A percentile compares a stretch with the other conserved stretches of the same genome.
These are phyloP conservation scores for Alliaria petiolata DNA, from an alignment of 345 rosid genomes.

Conservation along the genomic window DNA sequence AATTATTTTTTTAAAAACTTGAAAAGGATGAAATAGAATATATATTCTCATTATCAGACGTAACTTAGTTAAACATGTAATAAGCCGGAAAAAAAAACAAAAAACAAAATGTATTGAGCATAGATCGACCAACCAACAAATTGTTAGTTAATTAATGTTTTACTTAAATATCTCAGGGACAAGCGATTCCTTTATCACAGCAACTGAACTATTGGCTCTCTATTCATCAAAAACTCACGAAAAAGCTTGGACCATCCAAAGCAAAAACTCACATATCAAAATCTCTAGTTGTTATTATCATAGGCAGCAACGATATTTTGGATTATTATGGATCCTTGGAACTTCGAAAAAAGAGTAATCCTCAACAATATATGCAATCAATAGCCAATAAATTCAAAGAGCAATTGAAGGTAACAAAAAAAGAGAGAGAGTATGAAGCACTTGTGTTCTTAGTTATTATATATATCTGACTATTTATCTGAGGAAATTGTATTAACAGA, in stretches of 20 bases:
- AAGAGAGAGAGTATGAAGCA: no score
- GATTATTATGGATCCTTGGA: constrained; percentile 42
- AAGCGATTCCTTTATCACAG: constrained; percentile 41
- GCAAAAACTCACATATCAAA: constrained; percentile 40
- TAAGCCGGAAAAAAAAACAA: no score
- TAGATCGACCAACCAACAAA: no score
- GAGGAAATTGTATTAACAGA: constrained; percentile 19
- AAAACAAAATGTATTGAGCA: no score
- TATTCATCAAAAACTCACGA: constrained; percentile 29
- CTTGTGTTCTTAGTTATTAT: no score
- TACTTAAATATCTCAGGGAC: constrained; percentile 18
- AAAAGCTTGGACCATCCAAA: constrained; percentile 29
- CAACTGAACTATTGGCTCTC: constrained; percentile 50
- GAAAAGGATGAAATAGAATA: no score
- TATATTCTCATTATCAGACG: no score
- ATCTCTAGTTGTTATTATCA: constrained; percentile 47
- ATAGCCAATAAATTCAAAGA: constrained; percentile 51
- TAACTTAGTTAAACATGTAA: no score
- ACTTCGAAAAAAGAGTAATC: constrained; percentile 31
- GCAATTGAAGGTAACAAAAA: constrained; percentile 49
- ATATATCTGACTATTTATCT: neutral
- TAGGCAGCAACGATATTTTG: constrained; percentile 69
- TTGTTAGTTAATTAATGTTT: no score
- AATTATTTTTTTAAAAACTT: no score
- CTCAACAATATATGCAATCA: constrained; percentile 38